These are phyloP conservation scores for Leccinum variicolor DNA, from an alignment of 768 basidiomycete genomes.

Conservation along the genomic window DNA sequence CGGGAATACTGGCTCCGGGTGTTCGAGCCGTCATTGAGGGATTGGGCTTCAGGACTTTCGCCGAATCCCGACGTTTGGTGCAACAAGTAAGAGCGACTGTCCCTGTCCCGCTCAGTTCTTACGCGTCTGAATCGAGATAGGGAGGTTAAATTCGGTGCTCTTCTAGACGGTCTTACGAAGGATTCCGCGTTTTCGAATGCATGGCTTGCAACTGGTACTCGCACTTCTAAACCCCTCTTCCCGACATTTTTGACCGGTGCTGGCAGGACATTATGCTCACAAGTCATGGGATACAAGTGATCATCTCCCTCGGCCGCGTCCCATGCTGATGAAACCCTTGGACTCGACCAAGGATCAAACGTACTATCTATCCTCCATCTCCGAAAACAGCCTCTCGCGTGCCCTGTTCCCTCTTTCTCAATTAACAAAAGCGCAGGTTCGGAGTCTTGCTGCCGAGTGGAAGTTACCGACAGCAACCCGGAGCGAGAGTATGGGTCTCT, in stretches of 20 bases:
- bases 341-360: constrained; percentile 86
- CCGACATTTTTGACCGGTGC: not conserved
- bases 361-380: constrained; percentile 81
- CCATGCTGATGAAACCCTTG: constrained; percentile 48
- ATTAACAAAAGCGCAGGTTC: constrained; percentile 67
- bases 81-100: constrained; percentile 55
- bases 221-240: not conserved
- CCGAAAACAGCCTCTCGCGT: constrained; percentile 59
- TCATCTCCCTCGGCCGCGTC: constrained; percentile 30
- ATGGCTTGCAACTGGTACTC: constrained; percentile 80
- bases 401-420: constrained; percentile 77
- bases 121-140: constrained; percentile 34
- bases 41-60: constrained; percentile 77
- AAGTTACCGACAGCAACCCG: constrained; percentile 69
- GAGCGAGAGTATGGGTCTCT: constrained; percentile 90
- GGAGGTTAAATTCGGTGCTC: constrained; percentile 88
- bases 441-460: constrained; percentile 62
- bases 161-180: constrained; percentile 59
- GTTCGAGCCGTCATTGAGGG: constrained; percentile 78
- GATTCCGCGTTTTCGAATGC: constrained; percentile 33
- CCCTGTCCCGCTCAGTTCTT: not conserved
- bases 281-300: constrained; percentile 47
- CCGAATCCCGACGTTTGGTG: constrained; percentile 95
- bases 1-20: constrained; percentile 89
- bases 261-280: constrained; percentile 80